These are phyloP conservation scores for Phoma sp. DNA, from an alignment of 2,329 filamentous ascomycete genomes.

Conservation along the genomic window DNA sequence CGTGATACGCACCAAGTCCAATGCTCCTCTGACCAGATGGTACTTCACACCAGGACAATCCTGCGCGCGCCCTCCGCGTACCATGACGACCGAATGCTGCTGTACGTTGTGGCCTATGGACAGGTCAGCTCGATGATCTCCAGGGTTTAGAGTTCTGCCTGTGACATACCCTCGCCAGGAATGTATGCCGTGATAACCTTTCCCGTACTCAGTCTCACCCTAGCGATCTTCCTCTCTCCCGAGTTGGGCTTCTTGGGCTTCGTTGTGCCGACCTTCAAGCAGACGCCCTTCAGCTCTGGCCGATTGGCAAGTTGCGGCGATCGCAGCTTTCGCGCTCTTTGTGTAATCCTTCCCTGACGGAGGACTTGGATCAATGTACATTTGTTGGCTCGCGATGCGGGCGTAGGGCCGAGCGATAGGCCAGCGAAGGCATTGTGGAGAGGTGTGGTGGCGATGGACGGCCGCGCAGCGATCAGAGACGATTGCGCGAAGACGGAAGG, in stretches of 20 bases:
- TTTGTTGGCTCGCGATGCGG: constrained; percentile 46
- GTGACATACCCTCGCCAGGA: constrained; percentile 76
- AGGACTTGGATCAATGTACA: constrained; percentile 60
- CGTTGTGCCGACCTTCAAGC: constrained; percentile 89
- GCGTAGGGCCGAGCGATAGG: constrained; percentile 45
- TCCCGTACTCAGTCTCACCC: constrained; percentile 86
- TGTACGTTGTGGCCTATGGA: constrained; percentile 86
- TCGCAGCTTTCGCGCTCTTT: constrained; percentile 82
- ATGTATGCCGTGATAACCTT: constrained; percentile 92
- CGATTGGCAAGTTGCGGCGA: constrained; percentile 82
- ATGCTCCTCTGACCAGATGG: constrained; percentile 85
- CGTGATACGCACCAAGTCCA: constrained; percentile 79
- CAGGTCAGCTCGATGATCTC: constrained; percentile 15
- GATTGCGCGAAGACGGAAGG: constrained; percentile 32
- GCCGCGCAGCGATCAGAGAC: constrained; percentile 25
- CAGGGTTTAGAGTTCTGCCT: not conserved
- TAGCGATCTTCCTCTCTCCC: constrained; percentile 92
- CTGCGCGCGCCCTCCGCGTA: constrained; percentile 90
- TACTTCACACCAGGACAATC: constrained; percentile 99
- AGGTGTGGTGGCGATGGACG: constrained; percentile 28
- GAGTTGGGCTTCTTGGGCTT: constrained; percentile 99
- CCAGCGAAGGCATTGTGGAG: constrained; percentile 29
- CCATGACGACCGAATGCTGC: constrained; percentile 96
- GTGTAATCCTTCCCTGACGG: constrained; percentile 76
- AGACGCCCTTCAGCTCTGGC: constrained; percentile 93